Conservation (phyloP, 2,329 filamentous ascomycete species). For the Epichloe gansuensis region DNA sequence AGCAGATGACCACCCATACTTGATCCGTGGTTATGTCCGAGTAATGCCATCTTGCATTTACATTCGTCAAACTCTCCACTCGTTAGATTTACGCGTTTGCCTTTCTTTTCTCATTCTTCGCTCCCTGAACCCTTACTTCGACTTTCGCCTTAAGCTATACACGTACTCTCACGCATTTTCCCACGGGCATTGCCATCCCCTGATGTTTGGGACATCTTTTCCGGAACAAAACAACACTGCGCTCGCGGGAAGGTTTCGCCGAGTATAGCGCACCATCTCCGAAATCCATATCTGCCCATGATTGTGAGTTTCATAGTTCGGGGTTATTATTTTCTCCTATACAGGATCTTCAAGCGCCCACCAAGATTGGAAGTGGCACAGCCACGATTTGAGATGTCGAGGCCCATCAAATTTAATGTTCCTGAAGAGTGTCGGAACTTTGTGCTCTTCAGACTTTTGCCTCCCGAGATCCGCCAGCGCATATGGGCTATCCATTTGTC, state of each 20-base stretch:
- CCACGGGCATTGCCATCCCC: background rate
- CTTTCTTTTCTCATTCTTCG: background rate
- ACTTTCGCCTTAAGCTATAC: background rate
- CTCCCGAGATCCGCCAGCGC: constrained; percentile 22
- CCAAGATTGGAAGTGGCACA: background rate
- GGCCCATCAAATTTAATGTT: constrained; percentile 16
- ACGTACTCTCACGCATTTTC: background rate
- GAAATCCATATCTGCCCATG: background rate
- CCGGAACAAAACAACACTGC: background rate
- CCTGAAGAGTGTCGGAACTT: constrained; percentile 20
- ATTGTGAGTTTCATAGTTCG: background rate
- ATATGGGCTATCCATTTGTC: constrained; percentile 22
- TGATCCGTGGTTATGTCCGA: background rate
- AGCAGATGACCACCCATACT: background rate
- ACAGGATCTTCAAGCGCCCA: background rate
- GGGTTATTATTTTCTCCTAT: background rate
- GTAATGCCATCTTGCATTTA: background rate
- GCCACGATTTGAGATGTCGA: background rate
- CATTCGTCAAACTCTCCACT: background rate
- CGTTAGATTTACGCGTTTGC: background rate
- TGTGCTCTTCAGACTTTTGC: constrained; percentile 19
- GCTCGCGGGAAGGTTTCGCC: background rate
- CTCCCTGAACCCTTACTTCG: background rate
- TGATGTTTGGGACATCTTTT: background rate
- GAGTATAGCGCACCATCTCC: too few relatives aligned